phyloP scores from a whole-genome alignment of 371 early-diverging fungal genomes.

The Mucor velutinosus region DNA sequence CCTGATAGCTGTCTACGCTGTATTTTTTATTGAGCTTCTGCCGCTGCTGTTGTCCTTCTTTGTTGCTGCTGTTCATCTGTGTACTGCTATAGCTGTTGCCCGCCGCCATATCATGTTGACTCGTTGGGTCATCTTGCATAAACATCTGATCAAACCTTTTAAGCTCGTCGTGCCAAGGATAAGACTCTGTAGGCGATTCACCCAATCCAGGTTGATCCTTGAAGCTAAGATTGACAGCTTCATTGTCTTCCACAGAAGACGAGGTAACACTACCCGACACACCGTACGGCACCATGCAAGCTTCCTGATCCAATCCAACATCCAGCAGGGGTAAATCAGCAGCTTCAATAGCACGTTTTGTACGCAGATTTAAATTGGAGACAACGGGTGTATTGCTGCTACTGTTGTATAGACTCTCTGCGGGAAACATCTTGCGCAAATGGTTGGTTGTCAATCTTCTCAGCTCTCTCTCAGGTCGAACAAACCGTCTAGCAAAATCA shows the following conservation, averaged over 20 bases:
- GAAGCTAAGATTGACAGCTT: neutral
- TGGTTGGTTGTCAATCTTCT: constrained; percentile 63
- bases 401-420: constrained; percentile 22
- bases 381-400: constrained; percentile 10
- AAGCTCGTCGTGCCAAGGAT: constrained; percentile 30
- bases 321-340: constrained; percentile 49
- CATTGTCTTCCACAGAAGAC: neutral
- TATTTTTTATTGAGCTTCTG: neutral
- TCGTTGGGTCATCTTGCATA: constrained; percentile 11
- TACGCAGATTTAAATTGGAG: constrained; percentile 39
- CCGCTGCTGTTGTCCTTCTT: neutral
- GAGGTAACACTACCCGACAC: neutral
- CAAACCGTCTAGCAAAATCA: constrained; percentile 70
- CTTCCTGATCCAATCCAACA: constrained; percentile 31
- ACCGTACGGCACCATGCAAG: constrained; percentile 4
- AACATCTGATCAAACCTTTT: constrained; percentile 29
- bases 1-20: neutral
- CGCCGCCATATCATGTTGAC: neutral
- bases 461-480: constrained; percentile 76
- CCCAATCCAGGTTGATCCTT: constrained; percentile 26
- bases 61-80: neutral
- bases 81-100: neutral
- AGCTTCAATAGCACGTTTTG: constrained; percentile 40
- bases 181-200: constrained; percentile 30
- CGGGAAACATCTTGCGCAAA: constrained; percentile 66